Base-by-base conservation (phyloP, 2,329 filamentous ascomycete genomes). In the Diaporthe sp. region DNA sequence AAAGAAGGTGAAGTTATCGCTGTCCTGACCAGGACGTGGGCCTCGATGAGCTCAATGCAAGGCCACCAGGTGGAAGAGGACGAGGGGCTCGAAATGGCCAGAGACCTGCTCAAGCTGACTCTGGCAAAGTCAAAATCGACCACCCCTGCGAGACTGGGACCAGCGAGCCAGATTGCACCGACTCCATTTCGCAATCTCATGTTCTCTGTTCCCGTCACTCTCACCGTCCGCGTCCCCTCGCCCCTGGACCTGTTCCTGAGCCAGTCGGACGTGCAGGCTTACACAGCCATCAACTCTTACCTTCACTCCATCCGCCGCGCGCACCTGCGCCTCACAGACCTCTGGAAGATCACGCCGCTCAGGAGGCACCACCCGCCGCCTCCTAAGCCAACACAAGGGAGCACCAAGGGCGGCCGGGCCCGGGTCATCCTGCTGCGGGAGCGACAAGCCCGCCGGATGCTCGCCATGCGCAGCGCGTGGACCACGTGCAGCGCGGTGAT, bases 171-270 rank as follows among this genome's bases (percentile, higher is more conserved):
- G 77, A 83, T 90, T 28, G 86, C 85, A 0, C 78, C 85, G 13
- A 90, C 89, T 0, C 90, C 91, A 0, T 98, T 98, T 82, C 91
- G 92, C 72, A 95, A 96, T 78, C 87, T 98, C 0, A 88, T 98
- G 7, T 93, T 98, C 75, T 95, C 95, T 2, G 91, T 93, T 0
- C 92, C 95, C 0, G 93, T 93, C 7, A 86, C 87, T 4, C 87
- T 99, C 55, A 91, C 89, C 1, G 88, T 98, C 77, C 91, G 93
- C 53, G 91, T 98, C 12, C 90, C 90, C 3, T 93, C 94, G 2
- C 96, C 97, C 0, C 85, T 98, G 7, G 96, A 98, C 81, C 89
- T 99, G 42, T 98, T 98, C 80, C 90, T 98, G 39, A 92, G 94
- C 15, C 87, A 90, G 5, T 88, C 92, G 0, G 96, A 98, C 80